Evolutionary conservation across 225 moss, liverwort and hornwort species (phyloP).

Genomic region (Bryoerythrophyllum caledonicum): DNA sequence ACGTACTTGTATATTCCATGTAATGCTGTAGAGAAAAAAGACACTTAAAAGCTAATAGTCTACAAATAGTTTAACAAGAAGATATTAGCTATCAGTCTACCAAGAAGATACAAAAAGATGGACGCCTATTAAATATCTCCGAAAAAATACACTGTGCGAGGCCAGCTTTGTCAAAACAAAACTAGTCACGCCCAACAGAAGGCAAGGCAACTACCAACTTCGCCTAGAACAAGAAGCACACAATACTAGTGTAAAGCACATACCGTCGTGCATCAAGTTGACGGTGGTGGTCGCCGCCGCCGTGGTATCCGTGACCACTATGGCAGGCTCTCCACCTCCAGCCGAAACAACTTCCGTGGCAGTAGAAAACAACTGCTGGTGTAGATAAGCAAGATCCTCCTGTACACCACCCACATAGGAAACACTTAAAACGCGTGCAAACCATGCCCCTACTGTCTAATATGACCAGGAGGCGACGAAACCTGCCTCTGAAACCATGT

Average conservation of each 20-base stretch:
- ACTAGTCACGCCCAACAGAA: not conserved
- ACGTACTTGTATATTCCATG: not conserved
- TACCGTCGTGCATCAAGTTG: conserved; percentile 48
- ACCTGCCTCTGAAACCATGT: not conserved
- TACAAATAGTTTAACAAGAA: not conserved
- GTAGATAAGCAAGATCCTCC: conserved; percentile 50
- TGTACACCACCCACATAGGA: conserved; percentile 28
- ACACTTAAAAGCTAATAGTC: not conserved
- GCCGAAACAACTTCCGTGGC: conserved; percentile 45
- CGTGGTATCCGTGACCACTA: conserved; percentile 42
- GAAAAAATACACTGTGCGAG: not conserved
- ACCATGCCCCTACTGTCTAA: not conserved
- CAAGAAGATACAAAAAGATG: not conserved
- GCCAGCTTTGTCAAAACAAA: not conserved
- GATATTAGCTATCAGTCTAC: not conserved
- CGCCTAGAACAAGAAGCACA: not conserved
- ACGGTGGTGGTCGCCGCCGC: conserved; percentile 22
- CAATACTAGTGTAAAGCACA: conserved; percentile 5
- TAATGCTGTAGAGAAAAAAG: not conserved
- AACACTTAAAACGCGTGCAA: conserved; percentile 19
- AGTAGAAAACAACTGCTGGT: conserved; percentile 53
- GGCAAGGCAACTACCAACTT: not conserved
- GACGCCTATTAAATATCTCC: not conserved
- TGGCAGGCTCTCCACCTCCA: conserved; percentile 37
- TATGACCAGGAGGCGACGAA: not conserved